Evolutionary conservation across 129 eudicot species (phyloP), one percentile per base, ranked within the genome.

Genomic region (Chrysanthemum makinoi): DNA sequence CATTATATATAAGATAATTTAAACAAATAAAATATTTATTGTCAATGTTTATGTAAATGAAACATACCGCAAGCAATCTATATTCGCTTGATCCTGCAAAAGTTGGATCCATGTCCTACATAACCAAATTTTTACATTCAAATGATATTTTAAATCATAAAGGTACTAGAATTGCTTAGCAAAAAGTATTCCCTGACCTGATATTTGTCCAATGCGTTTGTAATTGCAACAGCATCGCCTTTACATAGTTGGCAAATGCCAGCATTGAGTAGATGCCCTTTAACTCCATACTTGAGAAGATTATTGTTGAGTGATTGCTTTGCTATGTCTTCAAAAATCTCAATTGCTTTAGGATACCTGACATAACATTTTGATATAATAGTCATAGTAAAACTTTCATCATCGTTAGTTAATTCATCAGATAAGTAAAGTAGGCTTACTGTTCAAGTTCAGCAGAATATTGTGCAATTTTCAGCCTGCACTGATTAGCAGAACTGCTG

Each of bases 381-480:
- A 62, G 77, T 71, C 14, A 39, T 7, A 71, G 56, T 58, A 13
- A 62, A 49, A 28, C 54, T 33, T 73, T 7, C 53, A 63, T 35
- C 20, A 47, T 10, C 39, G 28, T 33, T 66, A 19, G 20, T 44
- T 24, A 20, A 50, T 39, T 52, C n/a, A 52, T 52, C 16, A 39
- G 11, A 19, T 19, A 57, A 72, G 28, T 10, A 10, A 18, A 14
- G 15, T 14, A 4, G 17, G 47, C 77, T 62, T 79, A 82, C 83
- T 79, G 78, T 75, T 70, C 60, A 44, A 65, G 35, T 53, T 82
- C 83, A 54, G 86, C 81, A 57, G 85, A 65, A 82, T 30, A 81
- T 20, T 87, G 83, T 47, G 92, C 92, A 72, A 87, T 72, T 79
- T 84, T 87, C 75, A 74, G 79, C 79, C 71, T 79, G 92, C 90